Conservation (phyloP, 495 filamentous ascomycete genomes). For the Evansstolkia leycettana region DNA sequence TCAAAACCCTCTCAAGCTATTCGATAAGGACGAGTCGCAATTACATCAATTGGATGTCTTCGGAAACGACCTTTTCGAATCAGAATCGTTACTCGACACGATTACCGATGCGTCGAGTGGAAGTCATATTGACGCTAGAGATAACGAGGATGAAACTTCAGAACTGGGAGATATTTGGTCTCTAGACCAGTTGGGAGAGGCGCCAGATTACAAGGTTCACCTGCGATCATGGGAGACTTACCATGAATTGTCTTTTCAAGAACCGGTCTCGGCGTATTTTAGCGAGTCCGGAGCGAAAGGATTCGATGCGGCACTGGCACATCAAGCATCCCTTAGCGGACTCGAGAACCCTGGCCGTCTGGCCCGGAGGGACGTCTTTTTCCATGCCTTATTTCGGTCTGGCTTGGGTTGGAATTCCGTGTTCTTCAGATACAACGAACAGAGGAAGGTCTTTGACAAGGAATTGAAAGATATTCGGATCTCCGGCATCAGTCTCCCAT, state of each 20-base stretch:
- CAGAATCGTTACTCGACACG: conserved; percentile 9
- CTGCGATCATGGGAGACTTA: conserved; percentile 68
- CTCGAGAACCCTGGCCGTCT: conserved; percentile 8
- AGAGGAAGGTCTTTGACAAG: conserved; percentile 44
- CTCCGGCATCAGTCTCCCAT: conserved; percentile 52
- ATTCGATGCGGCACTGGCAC: conserved; percentile 56
- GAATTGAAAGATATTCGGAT: conserved; percentile 43
- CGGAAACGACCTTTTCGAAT: conserved; percentile 10
- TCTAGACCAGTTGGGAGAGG: conserved; percentile 11
- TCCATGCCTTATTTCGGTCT: conserved; percentile 54
- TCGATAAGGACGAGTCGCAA: conserved; percentile 11
- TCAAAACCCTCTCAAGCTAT: conserved; percentile 8
- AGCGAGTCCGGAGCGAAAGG: conserved; percentile 62
- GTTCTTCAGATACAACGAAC: conserved; percentile 58
- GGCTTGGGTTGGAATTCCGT: conserved; percentile 72
- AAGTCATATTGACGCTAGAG: conserved; percentile 6
- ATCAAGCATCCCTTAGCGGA: conserved; percentile 6
- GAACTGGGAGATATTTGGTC: conserved; percentile 45
- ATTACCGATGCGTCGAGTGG: conserved; percentile 21
- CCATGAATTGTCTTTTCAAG: conserved; percentile 25
- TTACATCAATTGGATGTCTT: conserved; percentile 25
- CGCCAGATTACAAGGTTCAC: conserved; percentile 13
- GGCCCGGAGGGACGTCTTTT: conserved; percentile 35
- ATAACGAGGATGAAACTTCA: conserved; percentile 6
- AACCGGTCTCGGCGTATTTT: conserved; percentile 49